Evolutionary conservation across 805 yeast species (phyloP).

Genomic region (Sungouiozyma ichnusensis): DNA sequence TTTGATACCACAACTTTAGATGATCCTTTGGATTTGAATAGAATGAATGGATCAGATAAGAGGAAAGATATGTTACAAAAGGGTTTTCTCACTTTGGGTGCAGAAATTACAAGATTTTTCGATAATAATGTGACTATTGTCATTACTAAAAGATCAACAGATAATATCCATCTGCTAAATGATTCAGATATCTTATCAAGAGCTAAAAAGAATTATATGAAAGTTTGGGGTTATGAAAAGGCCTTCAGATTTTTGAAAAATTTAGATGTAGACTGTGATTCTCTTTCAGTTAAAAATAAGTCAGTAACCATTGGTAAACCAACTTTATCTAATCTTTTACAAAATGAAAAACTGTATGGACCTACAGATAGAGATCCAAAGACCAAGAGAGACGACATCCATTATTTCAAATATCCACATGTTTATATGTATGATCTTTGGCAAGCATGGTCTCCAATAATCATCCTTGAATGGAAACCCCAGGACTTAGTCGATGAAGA

Average conservation of each 20-base stretch:
- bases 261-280: conserved; percentile 37
- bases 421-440: conserved; percentile 71
- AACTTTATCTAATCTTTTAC: conserved; percentile 51
- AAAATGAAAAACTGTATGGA: conserved; percentile 78
- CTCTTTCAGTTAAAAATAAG: conserved; percentile 15
- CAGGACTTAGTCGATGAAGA: conserved; percentile 25
- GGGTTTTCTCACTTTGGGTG: conserved; percentile 37
- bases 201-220: conserved; percentile 50
- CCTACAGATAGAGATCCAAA: conserved; percentile 82
- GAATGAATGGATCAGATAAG: conserved; percentile 20
- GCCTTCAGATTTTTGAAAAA: conserved; percentile 68
- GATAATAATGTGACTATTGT: conserved; percentile 63
- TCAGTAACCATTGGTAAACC: conserved; percentile 21
- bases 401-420: conserved; percentile 67
- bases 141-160: conserved; percentile 51
- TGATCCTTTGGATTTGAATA: conserved; percentile 10
- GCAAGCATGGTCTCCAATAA: conserved; percentile 69
- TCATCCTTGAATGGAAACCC: conserved; percentile 69
- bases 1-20: conserved; percentile 41
- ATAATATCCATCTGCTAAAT: conserved; percentile 31
- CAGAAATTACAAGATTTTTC: conserved; percentile 48
- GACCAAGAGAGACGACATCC: conserved; percentile 75
- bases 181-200: conserved; percentile 54
- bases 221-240: conserved; percentile 84
- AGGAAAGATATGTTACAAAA: conserved; percentile 21